These are phyloP conservation scores for Sequoiadendron giganteum DNA, from an alignment of 75 land plant genomes.

Conservation along the genomic window DNA sequence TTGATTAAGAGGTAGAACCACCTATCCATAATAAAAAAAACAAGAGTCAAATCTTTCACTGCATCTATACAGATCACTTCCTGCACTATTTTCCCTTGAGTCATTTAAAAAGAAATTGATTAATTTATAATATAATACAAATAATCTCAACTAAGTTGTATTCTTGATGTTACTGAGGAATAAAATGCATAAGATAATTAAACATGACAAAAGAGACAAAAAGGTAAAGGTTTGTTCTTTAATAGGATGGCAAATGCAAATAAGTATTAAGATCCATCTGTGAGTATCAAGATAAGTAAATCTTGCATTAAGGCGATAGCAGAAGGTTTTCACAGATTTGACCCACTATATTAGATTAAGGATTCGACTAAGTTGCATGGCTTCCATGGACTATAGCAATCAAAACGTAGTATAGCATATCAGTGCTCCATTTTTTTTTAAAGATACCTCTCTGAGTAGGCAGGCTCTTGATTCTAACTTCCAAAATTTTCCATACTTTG, in stretches of 20 bases:
- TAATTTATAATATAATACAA: too few relatives aligned
- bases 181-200: neutral
- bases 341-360: neutral
- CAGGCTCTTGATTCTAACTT: too few relatives aligned
- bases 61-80: neutral
- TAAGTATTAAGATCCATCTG: neutral
- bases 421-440: neutral
- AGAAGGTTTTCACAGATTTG: neutral
- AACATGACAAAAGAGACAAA: neutral
- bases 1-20: conserved; percentile 67
- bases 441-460: neutral
- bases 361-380: neutral
- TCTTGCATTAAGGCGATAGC: neutral
- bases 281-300: neutral
- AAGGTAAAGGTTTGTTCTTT: neutral
- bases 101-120: too few relatives aligned
- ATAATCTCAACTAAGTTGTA: neutral
- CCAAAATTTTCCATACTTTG: neutral
- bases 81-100: neutral
- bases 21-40: conserved; percentile 28
- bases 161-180: neutral
- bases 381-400: too few relatives aligned
- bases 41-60: neutral
- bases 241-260: neutral
- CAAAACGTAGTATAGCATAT: neutral